A percentile compares a stretch with the other conserved stretches of the same genome.
phyloP scores from a whole-genome alignment of 2,329 filamentous ascomycete species.

The Colletotrichum siamense region DNA sequence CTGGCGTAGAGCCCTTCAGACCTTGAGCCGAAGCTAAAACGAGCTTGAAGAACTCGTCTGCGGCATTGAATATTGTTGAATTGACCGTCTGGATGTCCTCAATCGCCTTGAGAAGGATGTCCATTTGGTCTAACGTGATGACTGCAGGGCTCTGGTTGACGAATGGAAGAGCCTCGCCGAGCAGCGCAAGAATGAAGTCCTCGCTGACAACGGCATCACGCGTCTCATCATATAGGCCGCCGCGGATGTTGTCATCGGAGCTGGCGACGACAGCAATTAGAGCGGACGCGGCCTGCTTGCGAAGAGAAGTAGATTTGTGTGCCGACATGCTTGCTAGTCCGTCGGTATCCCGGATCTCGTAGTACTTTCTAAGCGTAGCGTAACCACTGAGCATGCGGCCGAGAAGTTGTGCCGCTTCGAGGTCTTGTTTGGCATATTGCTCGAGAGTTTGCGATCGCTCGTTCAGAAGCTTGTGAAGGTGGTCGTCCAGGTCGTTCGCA shows the following conservation, averaged over 20 bases:
- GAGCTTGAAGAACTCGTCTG: conserved; percentile 79
- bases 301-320: conserved; percentile 60
- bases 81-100: conserved; percentile 82
- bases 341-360: conserved; percentile 77
- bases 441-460: conserved; percentile 76
- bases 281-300: conserved; percentile 73
- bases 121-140: conserved; percentile 76
- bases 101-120: conserved; percentile 75
- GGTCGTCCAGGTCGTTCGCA: conserved; percentile 72
- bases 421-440: conserved; percentile 74
- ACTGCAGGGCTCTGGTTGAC: conserved; percentile 61
- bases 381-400: conserved; percentile 91
- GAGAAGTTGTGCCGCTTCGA: conserved; percentile 82
- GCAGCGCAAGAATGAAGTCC: conserved; percentile 81
- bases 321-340: conserved; percentile 30
- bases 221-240: conserved; percentile 83
- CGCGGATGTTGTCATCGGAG: conserved; percentile 88
- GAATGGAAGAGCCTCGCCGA: conserved; percentile 85
- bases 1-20: conserved; percentile 65
- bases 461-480: conserved; percentile 72
- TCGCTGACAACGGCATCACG: conserved; percentile 86
- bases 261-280: conserved; percentile 85
- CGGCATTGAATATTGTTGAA: conserved; percentile 73
- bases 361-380: conserved; percentile 88
- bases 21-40: conserved; percentile 75